phyloP scores from a whole-genome alignment of 495 filamentous ascomycete species.

The Hypoxylon intermedium region DNA sequence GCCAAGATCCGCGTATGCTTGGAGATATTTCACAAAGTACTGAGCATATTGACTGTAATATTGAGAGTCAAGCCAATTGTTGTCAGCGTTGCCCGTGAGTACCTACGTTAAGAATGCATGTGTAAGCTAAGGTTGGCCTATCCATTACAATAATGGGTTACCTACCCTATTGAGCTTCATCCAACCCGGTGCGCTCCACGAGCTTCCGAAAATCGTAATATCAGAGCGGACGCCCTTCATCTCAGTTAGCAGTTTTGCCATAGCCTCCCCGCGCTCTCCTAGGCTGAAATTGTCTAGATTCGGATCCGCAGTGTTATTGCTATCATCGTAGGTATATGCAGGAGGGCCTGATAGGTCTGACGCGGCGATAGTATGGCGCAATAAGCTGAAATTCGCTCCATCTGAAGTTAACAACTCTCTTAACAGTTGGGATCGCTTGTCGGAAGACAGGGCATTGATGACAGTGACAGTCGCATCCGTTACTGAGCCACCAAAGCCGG shows the following conservation, averaged over 20 bases:
- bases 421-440: constrained; percentile 51
- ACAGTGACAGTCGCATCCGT: constrained; percentile 63
- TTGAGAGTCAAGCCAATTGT: constrained; percentile 61
- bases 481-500: constrained; percentile 62
- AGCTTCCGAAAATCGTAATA: constrained; percentile 55
- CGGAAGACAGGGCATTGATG: constrained; percentile 53
- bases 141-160: not conserved
- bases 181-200: constrained; percentile 65
- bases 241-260: constrained; percentile 56
- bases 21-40: constrained; percentile 65
- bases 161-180: constrained; percentile 62
- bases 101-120: constrained; percentile 22
- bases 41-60: constrained; percentile 57
- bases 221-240: constrained; percentile 49
- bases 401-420: constrained; percentile 55
- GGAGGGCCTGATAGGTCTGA: constrained; percentile 59
- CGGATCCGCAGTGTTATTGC: constrained; percentile 48
- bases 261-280: constrained; percentile 58
- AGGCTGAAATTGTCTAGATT: constrained; percentile 53
- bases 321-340: constrained; percentile 63
- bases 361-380: constrained; percentile 63
- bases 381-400: constrained; percentile 58
- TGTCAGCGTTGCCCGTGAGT: constrained; percentile 53
- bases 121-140: constrained; percentile 7
- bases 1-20: constrained; percentile 54